Evolutionary conservation across 2,329 filamentous ascomycete species (phyloP), one percentile per base, ranked within the genome.

Genomic region (Cladosporium sp.): DNA sequence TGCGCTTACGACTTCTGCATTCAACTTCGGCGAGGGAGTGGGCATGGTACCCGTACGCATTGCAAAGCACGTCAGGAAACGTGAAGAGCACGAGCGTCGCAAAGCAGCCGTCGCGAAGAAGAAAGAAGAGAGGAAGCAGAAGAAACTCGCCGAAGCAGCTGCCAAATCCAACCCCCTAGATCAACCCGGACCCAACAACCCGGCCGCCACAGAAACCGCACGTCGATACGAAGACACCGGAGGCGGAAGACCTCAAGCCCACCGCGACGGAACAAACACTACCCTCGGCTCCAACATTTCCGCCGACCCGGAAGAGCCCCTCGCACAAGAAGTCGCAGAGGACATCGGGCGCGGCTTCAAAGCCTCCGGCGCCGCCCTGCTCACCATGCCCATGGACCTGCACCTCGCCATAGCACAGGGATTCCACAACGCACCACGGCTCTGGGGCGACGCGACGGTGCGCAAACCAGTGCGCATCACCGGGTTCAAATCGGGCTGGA

Each of bases 371-470:
- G 79, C 79, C 9, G 84, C 86, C n/a, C 82, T 87, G 4, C 75
- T 92, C 53, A 88, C 87, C 59, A 85, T 85, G 1, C 91, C 90
- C 0, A 85, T 93, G 77, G 89, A 95, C 65, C 86, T 96, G 56
- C 88, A 88, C 36, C 71, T 96, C 37, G 87, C 87, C 1, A 70
- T 96, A 32, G 86, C 90, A 0, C 87, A 86, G 66, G 91, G 91
- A 0, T 95, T 96, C 64, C 86, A 92, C 64, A 96, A 96, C 61
- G 85, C 88, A 5, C 90, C 91, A 0, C 85, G 82, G 58, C 73
- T 96, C 1, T 96, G 95, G 64, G 87, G 90, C 36, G 90, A 95
- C 60, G 83, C 88, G 1, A 91, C 84, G 1, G 83, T 96, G 1
- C 79, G 88, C 7, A 85, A 86, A 13, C 73, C 80, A 1, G 86